These are phyloP conservation scores for Botryotinia narcissicola DNA, from an alignment of 2,329 filamentous ascomycete genomes.

Conservation along the genomic window DNA sequence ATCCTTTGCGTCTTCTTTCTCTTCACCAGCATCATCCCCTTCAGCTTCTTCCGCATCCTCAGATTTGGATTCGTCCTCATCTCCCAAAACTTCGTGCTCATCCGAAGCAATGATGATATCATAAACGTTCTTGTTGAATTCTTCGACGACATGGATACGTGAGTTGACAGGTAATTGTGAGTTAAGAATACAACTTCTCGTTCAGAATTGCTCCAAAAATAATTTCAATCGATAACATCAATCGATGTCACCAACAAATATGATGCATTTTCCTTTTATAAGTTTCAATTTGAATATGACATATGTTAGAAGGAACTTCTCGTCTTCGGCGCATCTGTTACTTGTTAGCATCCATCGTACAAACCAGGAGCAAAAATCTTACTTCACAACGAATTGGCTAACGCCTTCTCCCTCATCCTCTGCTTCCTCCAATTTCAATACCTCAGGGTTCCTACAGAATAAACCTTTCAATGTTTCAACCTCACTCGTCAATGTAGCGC, in stretches of 20 bases:
- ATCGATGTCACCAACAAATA: constrained; percentile 85
- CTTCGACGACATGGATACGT: constrained; percentile 88
- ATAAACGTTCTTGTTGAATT: constrained; percentile 96
- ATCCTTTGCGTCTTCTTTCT: constrained; percentile 41
- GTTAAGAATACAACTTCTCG: constrained; percentile 90
- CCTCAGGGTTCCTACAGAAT: constrained; percentile 76
- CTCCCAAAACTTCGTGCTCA: constrained; percentile 78
- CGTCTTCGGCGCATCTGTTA: constrained; percentile 81
- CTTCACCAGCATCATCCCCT: constrained; percentile 22
- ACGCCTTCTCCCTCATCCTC: constrained; percentile 75
- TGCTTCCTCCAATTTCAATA: constrained; percentile 79
- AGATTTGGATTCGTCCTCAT: constrained; percentile 44
- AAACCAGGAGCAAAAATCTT: constrained; percentile 33
- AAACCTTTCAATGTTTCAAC: constrained; percentile 80
- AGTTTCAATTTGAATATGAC: constrained; percentile 94
- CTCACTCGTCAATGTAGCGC: constrained; percentile 85
- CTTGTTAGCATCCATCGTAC: constrained; percentile 24
- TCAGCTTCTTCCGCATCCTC: constrained; percentile 29
- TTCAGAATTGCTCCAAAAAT: constrained; percentile 95
- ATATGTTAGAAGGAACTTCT: constrained; percentile 91
- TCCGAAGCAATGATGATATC: constrained; percentile 97
- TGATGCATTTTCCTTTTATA: constrained; percentile 86
- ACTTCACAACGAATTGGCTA: constrained; percentile 84
- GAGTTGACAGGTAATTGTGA: constrained; percentile 93
- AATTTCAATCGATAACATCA: constrained; percentile 88